Base-by-base conservation (phyloP, 202 grass and related monocot species). In the Digitaria exilis region DNA sequence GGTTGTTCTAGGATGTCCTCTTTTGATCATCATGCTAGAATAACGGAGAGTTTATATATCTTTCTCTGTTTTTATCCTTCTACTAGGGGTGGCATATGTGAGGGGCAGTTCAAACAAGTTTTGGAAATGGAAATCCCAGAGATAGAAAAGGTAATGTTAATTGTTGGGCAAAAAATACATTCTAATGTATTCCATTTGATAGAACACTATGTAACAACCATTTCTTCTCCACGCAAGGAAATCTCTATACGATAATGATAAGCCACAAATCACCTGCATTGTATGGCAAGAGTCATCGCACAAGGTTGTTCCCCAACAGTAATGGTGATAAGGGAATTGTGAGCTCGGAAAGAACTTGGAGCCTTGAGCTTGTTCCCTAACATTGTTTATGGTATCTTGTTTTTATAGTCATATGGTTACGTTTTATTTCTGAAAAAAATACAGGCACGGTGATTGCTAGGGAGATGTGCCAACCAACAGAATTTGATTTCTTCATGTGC, bases 251-350 rank as follows among this genome's bases (percentile, higher is more conserved):
- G 66, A 52, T 14, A 52, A 73, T 13, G 60, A 76, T 17, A 84
- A 90, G 32, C 87, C 91, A 29, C 59, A 73, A 6, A 89, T 97
- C 45, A 94, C 95, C 46, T 94, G 90, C 76, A 88, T 97, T 97
- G 82, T 93, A 35, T 86, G 94, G 22, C 95, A 94, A 97, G 79
- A 85, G 88, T n/a, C 90, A 97, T 61, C 90, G 88, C 45, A 92
- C 87, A 21, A 87, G 92, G 31, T 56, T 97, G 42, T 94, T 88
- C 78, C 76, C 71, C 28, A 8, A 4, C 5, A 51, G 48, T 4
- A 50, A 19, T 50, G 70, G 4, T 52, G 13, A 13, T 0, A 54
- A 8, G 18, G 10, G 50, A 73, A 73, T 8, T 73, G 30, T 55
- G 29, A 35, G 29, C 9, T 29, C 22, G 48, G 48, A 54, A 13